Evolutionary conservation across 2,329 filamentous ascomycete genomes (phyloP).

Genomic region (Epichloe gansuensis): DNA sequence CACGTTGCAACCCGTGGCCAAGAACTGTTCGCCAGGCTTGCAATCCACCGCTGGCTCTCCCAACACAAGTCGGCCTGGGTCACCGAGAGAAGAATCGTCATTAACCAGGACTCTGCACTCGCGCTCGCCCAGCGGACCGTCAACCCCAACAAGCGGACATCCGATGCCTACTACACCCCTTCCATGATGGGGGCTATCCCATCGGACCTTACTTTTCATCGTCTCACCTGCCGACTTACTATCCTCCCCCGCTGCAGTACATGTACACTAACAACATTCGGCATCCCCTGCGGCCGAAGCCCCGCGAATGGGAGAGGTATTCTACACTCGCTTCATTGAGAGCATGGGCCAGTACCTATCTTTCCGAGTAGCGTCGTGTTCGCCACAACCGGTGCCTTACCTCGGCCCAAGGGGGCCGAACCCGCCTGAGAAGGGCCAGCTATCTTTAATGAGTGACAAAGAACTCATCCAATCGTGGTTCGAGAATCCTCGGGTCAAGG

Average conservation of each 20-base stretch:
- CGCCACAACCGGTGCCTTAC: conserved; percentile 50
- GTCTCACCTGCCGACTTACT: conserved; percentile 83
- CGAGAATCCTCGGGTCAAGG: conserved; percentile 67
- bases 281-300: conserved; percentile 79
- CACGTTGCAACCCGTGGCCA: conserved; percentile 52
- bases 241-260: conserved; percentile 72
- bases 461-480: conserved; percentile 74
- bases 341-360: conserved; percentile 75
- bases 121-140: conserved; percentile 8
- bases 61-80: conserved; percentile 17
- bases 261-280: conserved; percentile 65
- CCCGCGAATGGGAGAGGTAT: conserved; percentile 82
- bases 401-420: conserved; percentile 42
- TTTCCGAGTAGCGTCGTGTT: conserved; percentile 71
- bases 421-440: conserved; percentile 27
- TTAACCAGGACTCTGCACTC: conserved; percentile 1
- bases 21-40: conserved; percentile 24
- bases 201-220: conserved; percentile 66
- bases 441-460: conserved; percentile 37
- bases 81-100: conserved; percentile 9
- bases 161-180: conserved; percentile 24
- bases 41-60: conserved; percentile 38
- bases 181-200: conserved; percentile 26
- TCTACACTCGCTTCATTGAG: conserved; percentile 80
- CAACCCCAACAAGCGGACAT: conserved; percentile 7